Evolutionary conservation across 1,139 yeast species (phyloP).

Genomic region (Taphrina deformans): DNA sequence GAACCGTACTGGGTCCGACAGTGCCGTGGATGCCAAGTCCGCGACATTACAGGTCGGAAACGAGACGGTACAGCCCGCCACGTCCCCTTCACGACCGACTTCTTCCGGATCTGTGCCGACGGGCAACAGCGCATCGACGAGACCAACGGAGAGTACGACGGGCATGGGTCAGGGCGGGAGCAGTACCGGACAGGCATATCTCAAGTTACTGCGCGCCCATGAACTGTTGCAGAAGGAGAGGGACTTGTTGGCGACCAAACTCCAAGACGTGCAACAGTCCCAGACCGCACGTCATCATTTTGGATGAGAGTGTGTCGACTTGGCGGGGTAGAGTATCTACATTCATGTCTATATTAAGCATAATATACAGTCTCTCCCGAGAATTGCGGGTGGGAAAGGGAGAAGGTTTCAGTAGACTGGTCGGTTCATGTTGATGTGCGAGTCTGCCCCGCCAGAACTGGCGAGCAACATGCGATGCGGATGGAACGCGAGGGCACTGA

Average conservation of each 20-base stretch:
- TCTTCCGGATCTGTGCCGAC: too few species aligned
- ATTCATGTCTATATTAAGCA: neutral
- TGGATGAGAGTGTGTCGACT: too few species aligned
- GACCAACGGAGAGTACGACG: too few species aligned
- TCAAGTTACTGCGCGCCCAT: constrained; percentile 3
- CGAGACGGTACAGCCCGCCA: neutral
- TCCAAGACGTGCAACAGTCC: neutral
- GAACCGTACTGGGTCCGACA: too few species aligned
- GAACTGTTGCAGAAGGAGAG: constrained; percentile 5
- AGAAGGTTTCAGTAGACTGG: neutral
- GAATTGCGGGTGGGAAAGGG: too few species aligned
- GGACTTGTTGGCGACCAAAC: neutral
- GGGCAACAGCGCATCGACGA: too few species aligned
- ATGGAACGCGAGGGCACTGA: constrained; percentile 73
- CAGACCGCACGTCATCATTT: too few species aligned
- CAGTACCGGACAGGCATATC: constrained; percentile 3
- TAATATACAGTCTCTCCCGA: too few species aligned
- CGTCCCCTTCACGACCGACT: too few species aligned
- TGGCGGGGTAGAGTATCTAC: too few species aligned
- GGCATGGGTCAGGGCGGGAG: neutral
- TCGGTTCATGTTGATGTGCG: constrained; percentile 31
- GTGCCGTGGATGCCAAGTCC: neutral
- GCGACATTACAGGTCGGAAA: neutral
- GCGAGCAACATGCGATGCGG: constrained; percentile 96
- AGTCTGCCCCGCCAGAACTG: constrained; percentile 42